Percentiles rank a stretch among this genome's conserved stretches.
phyloP scores from a whole-genome alignment of 352 stramenopile species.

The Phytophthora quininea region DNA sequence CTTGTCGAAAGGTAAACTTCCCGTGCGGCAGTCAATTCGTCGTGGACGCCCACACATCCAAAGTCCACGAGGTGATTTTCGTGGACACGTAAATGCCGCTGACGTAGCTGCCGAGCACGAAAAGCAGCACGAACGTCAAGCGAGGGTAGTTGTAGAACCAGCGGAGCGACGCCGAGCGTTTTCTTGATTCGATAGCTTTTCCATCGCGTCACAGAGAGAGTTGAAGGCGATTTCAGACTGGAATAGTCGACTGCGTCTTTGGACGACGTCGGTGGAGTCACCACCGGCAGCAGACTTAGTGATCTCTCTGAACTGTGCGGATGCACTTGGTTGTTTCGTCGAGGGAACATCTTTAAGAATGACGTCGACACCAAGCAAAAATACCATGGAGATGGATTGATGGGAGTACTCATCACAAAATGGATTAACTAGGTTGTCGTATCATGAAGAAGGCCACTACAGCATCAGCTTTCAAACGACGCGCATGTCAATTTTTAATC shows the following conservation, averaged over 20 bases:
- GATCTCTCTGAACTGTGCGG: conserved; percentile 10
- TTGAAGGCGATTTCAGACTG: conserved; percentile 25
- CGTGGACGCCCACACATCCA: conserved; percentile 36
- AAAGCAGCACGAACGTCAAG: conserved; percentile 58
- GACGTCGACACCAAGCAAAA: background rate
- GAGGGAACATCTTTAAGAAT: conserved; percentile 25
- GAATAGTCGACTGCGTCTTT: conserved; percentile 16
- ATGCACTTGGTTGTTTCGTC: conserved; percentile 29
- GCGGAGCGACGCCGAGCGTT: background rate
- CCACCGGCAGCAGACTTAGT: background rate
- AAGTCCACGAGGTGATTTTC: conserved; percentile 35
- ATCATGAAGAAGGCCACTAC: conserved; percentile 66
- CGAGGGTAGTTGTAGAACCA: conserved; percentile 56
- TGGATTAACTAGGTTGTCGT: conserved; percentile 86
- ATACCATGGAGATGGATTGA: background rate
- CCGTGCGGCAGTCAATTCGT: conserved; percentile 35
- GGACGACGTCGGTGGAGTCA: conserved; percentile 2
- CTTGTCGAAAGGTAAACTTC: conserved; percentile 41
- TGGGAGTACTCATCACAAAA: conserved; percentile 69
- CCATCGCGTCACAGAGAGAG: conserved; percentile 4
- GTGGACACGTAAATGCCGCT: conserved; percentile 54
- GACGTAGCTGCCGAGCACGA: conserved; percentile 44
- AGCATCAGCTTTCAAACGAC: conserved; percentile 4
- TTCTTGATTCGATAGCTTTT: background rate
- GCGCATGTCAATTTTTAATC: too few relatives aligned